Conservation (phyloP, 768 basidiomycete species). For the Pleurotus citrinopileatus region DNA sequence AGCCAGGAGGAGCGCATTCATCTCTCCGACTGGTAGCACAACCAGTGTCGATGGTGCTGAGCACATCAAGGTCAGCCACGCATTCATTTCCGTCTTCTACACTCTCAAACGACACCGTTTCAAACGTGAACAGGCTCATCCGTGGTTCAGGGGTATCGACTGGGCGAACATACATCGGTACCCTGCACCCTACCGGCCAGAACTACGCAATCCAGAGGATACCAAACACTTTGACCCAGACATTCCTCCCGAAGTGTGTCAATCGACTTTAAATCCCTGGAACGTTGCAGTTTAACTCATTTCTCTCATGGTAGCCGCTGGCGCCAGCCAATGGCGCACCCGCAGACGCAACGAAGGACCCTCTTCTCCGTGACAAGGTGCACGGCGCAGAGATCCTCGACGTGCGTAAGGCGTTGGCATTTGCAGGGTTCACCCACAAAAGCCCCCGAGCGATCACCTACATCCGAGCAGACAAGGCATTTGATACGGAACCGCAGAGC, state of each 20-base stretch:
- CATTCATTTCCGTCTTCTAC: conserved; percentile 3
- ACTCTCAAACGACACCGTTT: conserved; percentile 11
- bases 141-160: conserved; percentile 90
- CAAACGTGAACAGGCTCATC: conserved; percentile 56
- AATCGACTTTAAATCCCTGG: conserved; percentile 19
- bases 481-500: conserved; percentile 54
- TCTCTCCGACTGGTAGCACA: conserved; percentile 42
- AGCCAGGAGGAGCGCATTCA: conserved; percentile 72
- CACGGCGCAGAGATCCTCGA: conserved; percentile 87
- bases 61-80: conserved; percentile 69
- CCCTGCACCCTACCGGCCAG: conserved; percentile 86
- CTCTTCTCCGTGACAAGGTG: conserved; percentile 78
- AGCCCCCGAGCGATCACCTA: conserved; percentile 80
- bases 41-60: conserved; percentile 81
- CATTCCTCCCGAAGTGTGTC: conserved; percentile 82
- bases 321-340: conserved; percentile 86
- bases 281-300: conserved; percentile 23
- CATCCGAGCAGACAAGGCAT: conserved; percentile 69
- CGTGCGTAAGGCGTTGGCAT: conserved; percentile 88
- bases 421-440: conserved; percentile 90
- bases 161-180: conserved; percentile 84
- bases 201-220: conserved; percentile 78
- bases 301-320: conserved; percentile 61
- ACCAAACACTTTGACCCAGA: conserved; percentile 95
- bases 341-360: conserved; percentile 85